Evolutionary conservation across 2,329 filamentous ascomycete species (phyloP).

Genomic region (Tolypocladium ovalisporum): DNA sequence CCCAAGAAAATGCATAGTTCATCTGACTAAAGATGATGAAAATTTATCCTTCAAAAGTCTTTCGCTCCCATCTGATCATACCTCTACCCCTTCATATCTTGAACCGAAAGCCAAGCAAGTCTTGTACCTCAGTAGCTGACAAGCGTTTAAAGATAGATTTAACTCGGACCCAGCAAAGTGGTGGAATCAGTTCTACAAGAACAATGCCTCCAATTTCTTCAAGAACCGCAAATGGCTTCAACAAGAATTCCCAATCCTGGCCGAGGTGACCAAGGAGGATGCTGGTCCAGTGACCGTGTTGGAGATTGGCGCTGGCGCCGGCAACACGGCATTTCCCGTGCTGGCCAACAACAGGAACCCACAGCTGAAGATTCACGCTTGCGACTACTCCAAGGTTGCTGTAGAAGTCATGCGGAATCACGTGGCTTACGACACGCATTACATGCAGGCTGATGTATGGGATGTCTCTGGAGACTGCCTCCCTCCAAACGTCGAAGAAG

Average conservation of each 20-base stretch:
- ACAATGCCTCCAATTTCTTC: conserved; percentile 96
- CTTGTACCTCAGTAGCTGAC: conserved; percentile 25
- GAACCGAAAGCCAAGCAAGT: background rate
- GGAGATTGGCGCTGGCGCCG: conserved; percentile 89
- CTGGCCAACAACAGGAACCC: conserved; percentile 75
- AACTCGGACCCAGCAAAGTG: conserved; percentile 85
- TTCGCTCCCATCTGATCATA: conserved; percentile 62
- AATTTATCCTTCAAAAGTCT: conserved; percentile 42
- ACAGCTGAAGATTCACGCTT: conserved; percentile 75
- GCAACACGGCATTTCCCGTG: conserved; percentile 93
- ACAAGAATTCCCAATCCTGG: conserved; percentile 90
- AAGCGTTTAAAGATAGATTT: conserved; percentile 53
- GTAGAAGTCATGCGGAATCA: conserved; percentile 84
- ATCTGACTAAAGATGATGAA: conserved; percentile 60
- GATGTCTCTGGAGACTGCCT: conserved; percentile 66
- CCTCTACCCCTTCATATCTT: conserved; percentile 3
- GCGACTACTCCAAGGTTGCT: conserved; percentile 91
- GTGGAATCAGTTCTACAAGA: conserved; percentile 98
- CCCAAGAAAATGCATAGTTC: conserved; percentile 54
- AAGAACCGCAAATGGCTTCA: conserved; percentile 96
- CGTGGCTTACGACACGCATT: conserved; percentile 59
- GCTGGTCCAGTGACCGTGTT: conserved; percentile 63
- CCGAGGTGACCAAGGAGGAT: conserved; percentile 58
- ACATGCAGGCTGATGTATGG: conserved; percentile 89
- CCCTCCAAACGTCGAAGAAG: conserved; percentile 65